These are phyloP conservation scores for Mucor circinelloides DNA, from an alignment of 371 early-diverging fungal genomes.

Conservation along the genomic window DNA sequence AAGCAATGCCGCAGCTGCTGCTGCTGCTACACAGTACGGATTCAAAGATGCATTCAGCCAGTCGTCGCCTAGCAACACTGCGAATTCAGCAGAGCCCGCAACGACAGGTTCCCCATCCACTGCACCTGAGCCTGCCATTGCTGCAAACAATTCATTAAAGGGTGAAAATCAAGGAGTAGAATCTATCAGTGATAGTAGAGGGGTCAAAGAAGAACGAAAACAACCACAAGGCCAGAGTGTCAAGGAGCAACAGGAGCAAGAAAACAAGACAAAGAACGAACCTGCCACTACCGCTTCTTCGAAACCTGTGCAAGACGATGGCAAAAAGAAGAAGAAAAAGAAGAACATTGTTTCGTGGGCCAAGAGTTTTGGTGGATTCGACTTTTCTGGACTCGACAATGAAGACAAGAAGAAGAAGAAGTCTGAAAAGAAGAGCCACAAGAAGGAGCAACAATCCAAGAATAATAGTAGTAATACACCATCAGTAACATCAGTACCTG, in stretches of 20 bases:
- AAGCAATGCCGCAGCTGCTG: too few relatives aligned
- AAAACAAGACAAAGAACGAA: background rate
- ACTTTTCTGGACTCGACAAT: constrained; percentile 21
- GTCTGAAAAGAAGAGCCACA: constrained; percentile 1
- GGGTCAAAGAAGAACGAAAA: background rate
- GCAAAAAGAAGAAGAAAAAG: constrained; percentile 29
- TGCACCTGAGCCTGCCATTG: background rate
- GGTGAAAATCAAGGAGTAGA: constrained; percentile 15
- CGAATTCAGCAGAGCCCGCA: background rate
- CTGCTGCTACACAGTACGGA: background rate
- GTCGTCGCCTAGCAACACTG: background rate
- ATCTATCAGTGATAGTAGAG: background rate
- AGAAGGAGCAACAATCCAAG: background rate
- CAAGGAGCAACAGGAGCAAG: background rate
- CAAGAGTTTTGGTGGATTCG: constrained; percentile 40
- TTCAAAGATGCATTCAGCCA: background rate
- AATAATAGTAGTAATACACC: background rate
- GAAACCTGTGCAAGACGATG: background rate
- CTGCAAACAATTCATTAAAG: background rate
- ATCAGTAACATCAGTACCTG: background rate
- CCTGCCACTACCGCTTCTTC: background rate
- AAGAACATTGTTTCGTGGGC: constrained; percentile 35
- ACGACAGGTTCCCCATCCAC: background rate
- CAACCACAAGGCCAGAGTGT: background rate
- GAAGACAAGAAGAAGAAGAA: constrained; percentile 22